phyloP scores from a whole-genome alignment of 345 rosid genomes.

The Brassica juncea region DNA sequence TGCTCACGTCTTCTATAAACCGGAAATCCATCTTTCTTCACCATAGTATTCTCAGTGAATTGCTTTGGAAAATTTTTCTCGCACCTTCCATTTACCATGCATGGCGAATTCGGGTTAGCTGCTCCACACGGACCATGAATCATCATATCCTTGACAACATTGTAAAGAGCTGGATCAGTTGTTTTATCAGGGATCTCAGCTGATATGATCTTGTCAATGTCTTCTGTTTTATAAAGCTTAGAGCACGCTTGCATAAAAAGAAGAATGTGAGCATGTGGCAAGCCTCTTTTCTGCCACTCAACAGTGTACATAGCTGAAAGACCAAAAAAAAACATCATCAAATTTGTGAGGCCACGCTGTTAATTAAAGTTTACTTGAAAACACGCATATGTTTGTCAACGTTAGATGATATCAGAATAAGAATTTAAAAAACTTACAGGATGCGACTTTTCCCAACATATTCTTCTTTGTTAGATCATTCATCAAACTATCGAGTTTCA shows the following conservation, averaged over 20 bases:
- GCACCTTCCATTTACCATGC: neutral
- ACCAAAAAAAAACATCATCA: too few species aligned
- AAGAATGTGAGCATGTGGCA: neutral
- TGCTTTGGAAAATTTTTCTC: neutral
- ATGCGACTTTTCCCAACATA: too few species aligned
- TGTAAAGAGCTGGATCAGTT: neutral
- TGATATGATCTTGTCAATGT: neutral
- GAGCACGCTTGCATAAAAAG: neutral
- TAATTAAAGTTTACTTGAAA: too few species aligned
- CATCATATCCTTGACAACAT: neutral
- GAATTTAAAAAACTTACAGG: too few species aligned
- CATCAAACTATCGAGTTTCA: too few species aligned
- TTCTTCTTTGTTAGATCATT: too few species aligned
- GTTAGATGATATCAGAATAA: too few species aligned
- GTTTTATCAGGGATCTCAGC: neutral
- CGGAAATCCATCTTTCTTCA: neutral
- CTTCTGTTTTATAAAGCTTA: neutral
- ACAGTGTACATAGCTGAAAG: neutral
- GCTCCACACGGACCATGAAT: neutral
- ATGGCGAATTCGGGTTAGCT: neutral
- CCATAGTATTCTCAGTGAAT: neutral
- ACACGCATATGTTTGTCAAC: too few species aligned
- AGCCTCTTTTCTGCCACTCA: neutral
- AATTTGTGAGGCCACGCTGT: too few species aligned
- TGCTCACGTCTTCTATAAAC: neutral